phyloP scores from a whole-genome alignment of 148 eudicot species.

The Amaranthus cruentus region DNA sequence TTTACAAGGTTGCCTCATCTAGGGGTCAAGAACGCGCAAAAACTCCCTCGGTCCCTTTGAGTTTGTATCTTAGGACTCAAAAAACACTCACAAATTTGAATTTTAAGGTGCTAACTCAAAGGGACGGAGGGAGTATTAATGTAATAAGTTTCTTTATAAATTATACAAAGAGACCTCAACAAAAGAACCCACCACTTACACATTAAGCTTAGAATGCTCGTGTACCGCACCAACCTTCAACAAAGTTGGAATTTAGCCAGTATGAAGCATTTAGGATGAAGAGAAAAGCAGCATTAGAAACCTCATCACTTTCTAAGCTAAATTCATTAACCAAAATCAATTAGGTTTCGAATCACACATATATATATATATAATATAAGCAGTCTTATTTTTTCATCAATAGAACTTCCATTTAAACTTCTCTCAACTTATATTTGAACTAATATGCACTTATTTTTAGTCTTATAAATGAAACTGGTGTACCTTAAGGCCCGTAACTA shows the following conservation, averaged over 20 bases:
- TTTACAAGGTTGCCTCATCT: too few species aligned
- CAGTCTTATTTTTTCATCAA: not conserved
- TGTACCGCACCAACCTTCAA: not conserved
- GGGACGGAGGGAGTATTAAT: too few species aligned
- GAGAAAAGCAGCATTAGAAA: not conserved
- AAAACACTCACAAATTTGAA: too few species aligned
- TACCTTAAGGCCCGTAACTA: not conserved
- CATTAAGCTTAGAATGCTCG: not conserved
- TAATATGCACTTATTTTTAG: too few species aligned
- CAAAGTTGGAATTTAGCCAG: not conserved
- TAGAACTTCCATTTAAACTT: not conserved
- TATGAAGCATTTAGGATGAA: not conserved
- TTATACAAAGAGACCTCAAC: too few species aligned
- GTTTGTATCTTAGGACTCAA: too few species aligned
- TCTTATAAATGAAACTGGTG: not conserved
- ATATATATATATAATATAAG: not conserved
- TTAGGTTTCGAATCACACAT: not conserved
- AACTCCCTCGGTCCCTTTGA: too few species aligned
- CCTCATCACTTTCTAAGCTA: not conserved
- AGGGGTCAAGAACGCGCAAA: too few species aligned
- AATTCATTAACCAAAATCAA: not conserved
- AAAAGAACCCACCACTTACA: not conserved
- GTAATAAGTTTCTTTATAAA: too few species aligned
- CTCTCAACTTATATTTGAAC: not conserved
- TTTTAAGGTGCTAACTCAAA: too few species aligned